These are phyloP conservation scores for Brassica juncea DNA, from an alignment of 345 rosid species.

Conservation along the genomic window DNA sequence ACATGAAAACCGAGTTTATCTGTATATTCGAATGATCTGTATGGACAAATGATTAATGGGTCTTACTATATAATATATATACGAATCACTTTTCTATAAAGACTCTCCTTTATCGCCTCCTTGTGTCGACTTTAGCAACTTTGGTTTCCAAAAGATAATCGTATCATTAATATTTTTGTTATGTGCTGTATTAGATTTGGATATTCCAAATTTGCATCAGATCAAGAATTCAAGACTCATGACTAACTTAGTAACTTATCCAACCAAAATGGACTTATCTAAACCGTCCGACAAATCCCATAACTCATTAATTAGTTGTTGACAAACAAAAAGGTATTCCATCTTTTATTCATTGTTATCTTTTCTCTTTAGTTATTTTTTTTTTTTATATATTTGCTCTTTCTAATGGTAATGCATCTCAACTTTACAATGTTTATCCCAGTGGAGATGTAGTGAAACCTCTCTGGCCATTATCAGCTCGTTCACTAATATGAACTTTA, in stretches of 20 bases:
- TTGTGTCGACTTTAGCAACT: conserved; percentile 18
- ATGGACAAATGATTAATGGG: not conserved
- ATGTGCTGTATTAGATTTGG: not conserved
- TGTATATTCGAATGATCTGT: not conserved
- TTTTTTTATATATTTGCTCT: no score
- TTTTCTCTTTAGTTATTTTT: no score
- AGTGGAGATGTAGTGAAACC: no score
- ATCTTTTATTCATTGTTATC: no score
- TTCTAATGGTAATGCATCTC: no score
- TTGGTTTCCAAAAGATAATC: not conserved
- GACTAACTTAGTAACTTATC: not conserved
- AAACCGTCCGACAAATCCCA: not conserved
- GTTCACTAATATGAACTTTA: no score
- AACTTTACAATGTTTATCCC: no score
- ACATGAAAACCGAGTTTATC: not conserved
- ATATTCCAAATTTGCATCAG: not conserved
- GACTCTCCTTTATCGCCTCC: not conserved
- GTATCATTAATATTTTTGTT: not conserved
- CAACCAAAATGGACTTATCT: not conserved
- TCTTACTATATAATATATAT: not conserved
- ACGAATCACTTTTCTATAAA: not conserved
- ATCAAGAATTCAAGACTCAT: not conserved
- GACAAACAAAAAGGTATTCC: no score
- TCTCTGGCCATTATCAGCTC: no score
- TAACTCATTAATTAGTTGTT: no score